These are phyloP conservation scores for Picea engelmannii DNA, from an alignment of 83 land plant species.

Conservation along the genomic window DNA sequence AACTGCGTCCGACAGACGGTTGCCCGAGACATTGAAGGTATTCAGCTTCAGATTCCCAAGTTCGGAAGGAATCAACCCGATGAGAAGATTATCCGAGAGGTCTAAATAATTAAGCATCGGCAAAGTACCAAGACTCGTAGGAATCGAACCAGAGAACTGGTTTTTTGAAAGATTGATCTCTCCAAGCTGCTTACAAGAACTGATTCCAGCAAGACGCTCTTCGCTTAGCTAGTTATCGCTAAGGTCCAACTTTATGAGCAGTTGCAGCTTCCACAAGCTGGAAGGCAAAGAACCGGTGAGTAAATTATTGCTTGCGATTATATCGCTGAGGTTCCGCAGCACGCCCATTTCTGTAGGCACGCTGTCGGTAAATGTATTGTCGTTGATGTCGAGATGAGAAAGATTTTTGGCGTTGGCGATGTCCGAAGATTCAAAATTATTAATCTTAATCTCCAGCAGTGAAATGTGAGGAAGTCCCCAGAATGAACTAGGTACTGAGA, in stretches of 20 bases:
- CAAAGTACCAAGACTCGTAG: constrained; percentile 37
- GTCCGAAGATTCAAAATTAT: constrained; percentile 26
- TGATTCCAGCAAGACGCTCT: constrained; percentile 1
- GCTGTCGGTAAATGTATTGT: too few species aligned
- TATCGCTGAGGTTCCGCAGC: too few species aligned
- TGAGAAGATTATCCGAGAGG: constrained; percentile 31
- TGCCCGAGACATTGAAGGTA: constrained; percentile 28
- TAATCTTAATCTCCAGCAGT: constrained; percentile 42
- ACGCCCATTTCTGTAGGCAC: too few species aligned
- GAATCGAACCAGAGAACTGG: constrained; percentile 47
- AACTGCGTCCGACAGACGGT: constrained; percentile 42
- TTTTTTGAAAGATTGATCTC: constrained; percentile 15
- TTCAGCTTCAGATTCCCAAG: too few species aligned
- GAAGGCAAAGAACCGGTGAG: constrained; percentile 42
- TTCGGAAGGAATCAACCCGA: constrained; percentile 46
- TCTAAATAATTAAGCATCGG: too few species aligned
- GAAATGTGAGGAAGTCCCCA: constrained; percentile 52
- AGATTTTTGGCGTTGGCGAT: constrained; percentile 13
- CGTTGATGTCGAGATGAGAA: too few species aligned
- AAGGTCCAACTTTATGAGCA: constrained; percentile 38
- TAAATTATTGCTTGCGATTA: constrained; percentile 23
- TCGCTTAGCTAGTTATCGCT: constrained; percentile 36
- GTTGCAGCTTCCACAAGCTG: constrained; percentile 18
- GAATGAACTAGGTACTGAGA: constrained; percentile 42
- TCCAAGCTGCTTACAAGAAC: too few species aligned